Percentiles rank a stretch among this genome's conserved stretches.
phyloP scores from a whole-genome alignment of 2,329 filamentous ascomycete species.

The Fusarium sp. region DNA sequence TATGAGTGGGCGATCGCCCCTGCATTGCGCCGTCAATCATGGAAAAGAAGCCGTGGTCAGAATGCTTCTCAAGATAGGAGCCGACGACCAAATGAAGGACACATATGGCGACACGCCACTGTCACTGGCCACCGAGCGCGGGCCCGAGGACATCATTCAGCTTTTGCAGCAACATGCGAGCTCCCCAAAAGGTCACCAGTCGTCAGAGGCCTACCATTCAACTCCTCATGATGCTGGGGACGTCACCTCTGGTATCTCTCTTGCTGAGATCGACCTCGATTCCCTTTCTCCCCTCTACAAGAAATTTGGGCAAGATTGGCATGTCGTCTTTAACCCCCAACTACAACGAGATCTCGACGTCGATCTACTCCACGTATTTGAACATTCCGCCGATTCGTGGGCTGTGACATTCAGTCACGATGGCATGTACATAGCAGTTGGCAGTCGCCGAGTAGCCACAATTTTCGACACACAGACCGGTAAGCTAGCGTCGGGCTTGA shows the following conservation, averaged over 20 bases:
- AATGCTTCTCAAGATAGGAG: background rate
- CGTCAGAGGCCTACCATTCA: background rate
- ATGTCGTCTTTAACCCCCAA: background rate
- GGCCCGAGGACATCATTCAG: background rate
- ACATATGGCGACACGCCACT: fast-evolving
- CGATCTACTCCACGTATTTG: background rate
- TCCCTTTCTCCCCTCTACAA: background rate
- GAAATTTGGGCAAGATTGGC: background rate
- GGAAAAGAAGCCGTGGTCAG: background rate
- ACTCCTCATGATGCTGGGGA: fast-evolving
- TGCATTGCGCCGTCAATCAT: background rate
- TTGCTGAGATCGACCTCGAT: background rate
- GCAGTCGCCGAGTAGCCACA: no score
- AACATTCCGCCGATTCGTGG: no score
- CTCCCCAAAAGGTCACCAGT: background rate
- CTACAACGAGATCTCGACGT: background rate
- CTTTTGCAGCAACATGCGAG: background rate
- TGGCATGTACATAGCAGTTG: background rate
- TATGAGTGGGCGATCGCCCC: background rate
- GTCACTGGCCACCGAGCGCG: background rate
- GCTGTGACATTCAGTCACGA: background rate
- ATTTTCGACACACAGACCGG: no score
- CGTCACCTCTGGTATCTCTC: background rate
- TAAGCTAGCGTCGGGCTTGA: no score
- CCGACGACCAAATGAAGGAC: background rate